Percentiles rank a stretch among this genome's conserved stretches.
Conservation (phyloP, 2,329 filamentous ascomycete species). For the Colletotrichum plurivorum region DNA sequence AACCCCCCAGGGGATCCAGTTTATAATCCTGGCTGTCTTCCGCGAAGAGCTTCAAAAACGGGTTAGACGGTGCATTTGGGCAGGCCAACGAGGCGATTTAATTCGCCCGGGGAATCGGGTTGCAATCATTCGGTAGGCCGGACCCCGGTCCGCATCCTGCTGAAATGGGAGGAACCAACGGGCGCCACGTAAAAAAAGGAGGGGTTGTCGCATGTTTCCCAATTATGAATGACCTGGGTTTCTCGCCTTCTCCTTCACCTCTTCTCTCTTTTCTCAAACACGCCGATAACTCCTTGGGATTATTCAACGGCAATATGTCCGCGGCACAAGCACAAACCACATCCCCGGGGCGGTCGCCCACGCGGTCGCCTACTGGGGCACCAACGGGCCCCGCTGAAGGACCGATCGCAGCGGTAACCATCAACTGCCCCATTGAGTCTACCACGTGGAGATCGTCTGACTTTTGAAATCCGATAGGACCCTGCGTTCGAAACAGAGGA, state of each 20-base stretch:
- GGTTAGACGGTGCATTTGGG: neutral
- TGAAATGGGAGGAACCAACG: neutral
- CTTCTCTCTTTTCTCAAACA: no score
- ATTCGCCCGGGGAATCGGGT: neutral
- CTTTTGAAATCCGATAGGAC: neutral
- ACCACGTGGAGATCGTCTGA: neutral
- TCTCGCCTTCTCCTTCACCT: no score
- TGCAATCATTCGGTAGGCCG: neutral
- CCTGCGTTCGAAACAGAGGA: neutral
- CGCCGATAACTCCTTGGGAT: no score
- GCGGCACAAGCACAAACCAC: neutral
- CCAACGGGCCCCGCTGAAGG: neutral
- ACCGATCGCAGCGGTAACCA: neutral
- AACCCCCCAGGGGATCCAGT: no score
- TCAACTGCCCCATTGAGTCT: neutral
- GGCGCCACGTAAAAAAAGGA: no score
- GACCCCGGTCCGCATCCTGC: neutral
- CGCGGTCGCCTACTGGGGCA: neutral
- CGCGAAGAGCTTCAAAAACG: neutral
- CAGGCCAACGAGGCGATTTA: neutral
- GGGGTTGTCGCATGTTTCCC: no score
- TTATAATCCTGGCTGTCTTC: no score
- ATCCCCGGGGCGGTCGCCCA: no score
- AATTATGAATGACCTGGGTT: no score
- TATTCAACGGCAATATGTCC: neutral